Conservation (phyloP, 2,329 filamentous ascomycete species). For the Hypoxylon sp. region DNA sequence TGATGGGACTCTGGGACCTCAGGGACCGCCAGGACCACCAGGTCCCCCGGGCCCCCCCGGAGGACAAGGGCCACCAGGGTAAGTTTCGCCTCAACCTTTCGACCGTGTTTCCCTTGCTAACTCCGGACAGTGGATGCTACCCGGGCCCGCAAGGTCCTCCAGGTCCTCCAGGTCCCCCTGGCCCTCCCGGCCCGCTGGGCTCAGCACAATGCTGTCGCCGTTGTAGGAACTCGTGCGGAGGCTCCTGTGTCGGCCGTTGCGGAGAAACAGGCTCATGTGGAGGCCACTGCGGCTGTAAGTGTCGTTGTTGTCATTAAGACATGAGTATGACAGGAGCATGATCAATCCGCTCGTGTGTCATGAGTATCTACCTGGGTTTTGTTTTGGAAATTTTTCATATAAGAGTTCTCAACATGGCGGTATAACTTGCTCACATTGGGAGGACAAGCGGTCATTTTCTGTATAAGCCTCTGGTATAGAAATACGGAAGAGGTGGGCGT, state of each 20-base stretch:
- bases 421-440: not conserved
- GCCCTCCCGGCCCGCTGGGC: not conserved
- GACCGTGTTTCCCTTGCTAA: not conserved
- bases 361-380: not conserved
- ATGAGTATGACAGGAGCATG: not conserved
- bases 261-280: slow-evolving; percentile 1
- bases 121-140: not conserved
- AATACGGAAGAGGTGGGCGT: not conserved
- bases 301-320: slow-evolving; percentile 19
- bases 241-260: slow-evolving; percentile 10
- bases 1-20: not conserved
- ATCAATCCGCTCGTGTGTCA: not conserved
- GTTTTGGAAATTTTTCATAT: not conserved
- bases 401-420: not conserved
- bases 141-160: not conserved
- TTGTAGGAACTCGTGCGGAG: slow-evolving; percentile 17
- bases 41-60: too few relatives aligned
- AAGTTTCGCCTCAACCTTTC: not conserved
- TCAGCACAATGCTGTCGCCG: slow-evolving; percentile 9
- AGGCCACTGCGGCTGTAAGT: slow-evolving; percentile 31
- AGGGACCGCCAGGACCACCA: not conserved
- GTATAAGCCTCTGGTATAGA: not conserved
- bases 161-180: slow-evolving; percentile 6
- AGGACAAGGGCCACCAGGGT: not conserved
- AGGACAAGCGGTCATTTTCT: not conserved